Evolutionary conservation across 192 early-diverging fungal genomes (phyloP), one percentile per base, ranked within the genome.

Genomic region (Coemansia sp.): DNA sequence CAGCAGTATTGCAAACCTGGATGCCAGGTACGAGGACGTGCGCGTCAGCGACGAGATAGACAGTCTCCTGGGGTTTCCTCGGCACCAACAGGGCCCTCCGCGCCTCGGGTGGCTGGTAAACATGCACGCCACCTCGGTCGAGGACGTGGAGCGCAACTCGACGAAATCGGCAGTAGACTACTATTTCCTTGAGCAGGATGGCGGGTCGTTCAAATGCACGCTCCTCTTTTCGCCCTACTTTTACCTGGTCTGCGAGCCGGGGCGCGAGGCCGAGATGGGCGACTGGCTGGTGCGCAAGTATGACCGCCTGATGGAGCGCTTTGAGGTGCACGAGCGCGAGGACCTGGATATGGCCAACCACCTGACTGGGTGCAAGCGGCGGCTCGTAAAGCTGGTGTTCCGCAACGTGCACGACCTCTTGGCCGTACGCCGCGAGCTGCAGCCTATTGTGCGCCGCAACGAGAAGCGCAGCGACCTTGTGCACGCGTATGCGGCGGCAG

Each of bases 61-160:
- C 55, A 71, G 63, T 9, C 78, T 76, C 50, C 74, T 91, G 22
- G 88, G 88, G 29, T 91, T 90, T 48, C 55, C 70, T 12, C 77
- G 84, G 65, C 88, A 88, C 63, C 84, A 89, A 27, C 85, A 90
- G 55, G 90, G 90, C 9, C 86, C 88, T 10, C 74, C 81, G 39
- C 82, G 84, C 17, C 61, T 90, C 3, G 97, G 97, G 0, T 99
- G 97, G 97, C 81, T 99, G 33, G 86, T 96, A 27, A 99, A 99
- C 83, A 95, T 97, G 83, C 90, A 94, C 63, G 80, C 89, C 83
- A 90, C 90, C 0, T 63, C 85, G 8, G 81, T 93, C 24, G 66
- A 71, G 39, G 86, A 88, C 65, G 65, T 72, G 1, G 87, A 93
- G 50, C 84, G 83, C 79, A 70, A 78, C 17, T 72, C 80, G 18